These are phyloP conservation scores for Vaccinium corymbosum DNA, from an alignment of 148 eudicot species.

Conservation along the genomic window DNA sequence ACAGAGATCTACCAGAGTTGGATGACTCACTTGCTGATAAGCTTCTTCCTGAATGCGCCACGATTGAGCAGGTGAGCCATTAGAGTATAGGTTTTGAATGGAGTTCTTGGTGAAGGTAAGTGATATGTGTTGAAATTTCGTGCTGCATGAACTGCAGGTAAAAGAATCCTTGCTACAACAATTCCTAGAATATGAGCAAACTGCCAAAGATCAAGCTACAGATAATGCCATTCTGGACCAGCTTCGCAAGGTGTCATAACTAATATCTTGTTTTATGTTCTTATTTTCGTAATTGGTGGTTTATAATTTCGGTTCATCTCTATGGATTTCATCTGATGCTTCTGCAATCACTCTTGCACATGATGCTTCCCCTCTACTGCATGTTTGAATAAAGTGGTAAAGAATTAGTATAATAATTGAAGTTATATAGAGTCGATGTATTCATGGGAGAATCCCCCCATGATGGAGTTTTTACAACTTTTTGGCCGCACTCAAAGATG, in stretches of 20 bases:
- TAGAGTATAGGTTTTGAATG: constrained; percentile 1
- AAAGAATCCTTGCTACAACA: constrained; percentile 52
- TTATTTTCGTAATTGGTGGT: not conserved
- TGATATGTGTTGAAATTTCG: not conserved
- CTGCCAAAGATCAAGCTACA: constrained; percentile 93
- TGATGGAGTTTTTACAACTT: too few relatives aligned
- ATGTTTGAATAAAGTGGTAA: too few relatives aligned
- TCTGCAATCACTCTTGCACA: not conserved
- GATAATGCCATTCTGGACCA: constrained; percentile 96
- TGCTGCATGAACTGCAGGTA: constrained; percentile 45
- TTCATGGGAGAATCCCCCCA: too few relatives aligned
- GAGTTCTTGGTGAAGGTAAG: not conserved
- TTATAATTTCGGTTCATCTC: not conserved
- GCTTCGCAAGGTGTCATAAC: constrained; percentile 57
- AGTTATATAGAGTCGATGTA: too few relatives aligned
- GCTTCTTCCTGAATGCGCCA: constrained; percentile 73
- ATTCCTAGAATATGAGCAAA: constrained; percentile 74
- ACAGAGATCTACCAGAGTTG: constrained; percentile 79
- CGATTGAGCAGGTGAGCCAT: constrained; percentile 61
- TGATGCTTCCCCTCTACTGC: not conserved
- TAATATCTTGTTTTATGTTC: not conserved
- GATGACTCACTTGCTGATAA: constrained; percentile 79
- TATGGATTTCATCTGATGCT: not conserved
- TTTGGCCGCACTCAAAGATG: too few relatives aligned
- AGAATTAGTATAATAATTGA: too few relatives aligned